These are phyloP conservation scores for Metschnikowia noctiluminum DNA, from an alignment of 805 yeast species.

Conservation along the genomic window DNA sequence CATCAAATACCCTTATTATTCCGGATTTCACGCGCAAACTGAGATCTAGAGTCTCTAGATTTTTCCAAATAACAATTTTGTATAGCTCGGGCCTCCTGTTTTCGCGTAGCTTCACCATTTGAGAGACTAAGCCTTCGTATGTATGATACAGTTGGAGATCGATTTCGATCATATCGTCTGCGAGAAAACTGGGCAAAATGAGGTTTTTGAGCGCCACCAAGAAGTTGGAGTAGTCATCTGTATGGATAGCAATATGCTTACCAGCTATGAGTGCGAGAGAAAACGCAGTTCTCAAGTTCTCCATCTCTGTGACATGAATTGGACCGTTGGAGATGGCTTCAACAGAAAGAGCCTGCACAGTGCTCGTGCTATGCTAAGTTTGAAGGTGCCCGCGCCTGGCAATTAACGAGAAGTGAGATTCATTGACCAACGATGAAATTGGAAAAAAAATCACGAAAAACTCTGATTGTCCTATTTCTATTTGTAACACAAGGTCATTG, in stretches of 20 bases:
- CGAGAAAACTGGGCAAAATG: background rate
- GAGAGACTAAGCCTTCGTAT: slow-evolving; percentile 5
- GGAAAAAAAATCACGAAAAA: too few relatives aligned
- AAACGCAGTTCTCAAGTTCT: slow-evolving; percentile 16
- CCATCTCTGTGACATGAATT: slow-evolving; percentile 9
- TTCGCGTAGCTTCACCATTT: slow-evolving; percentile 11
- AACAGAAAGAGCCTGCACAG: background rate
- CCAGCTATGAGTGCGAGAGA: slow-evolving; percentile 14
- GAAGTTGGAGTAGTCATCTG: slow-evolving; percentile 11
- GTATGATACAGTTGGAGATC: slow-evolving; percentile 12
- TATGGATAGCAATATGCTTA: slow-evolving; percentile 8
- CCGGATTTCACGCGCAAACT: slow-evolving; percentile 3
- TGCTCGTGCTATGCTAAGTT: background rate
- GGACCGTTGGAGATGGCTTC: background rate
- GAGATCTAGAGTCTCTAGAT: slow-evolving; percentile 12
- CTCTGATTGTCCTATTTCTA: too few relatives aligned
- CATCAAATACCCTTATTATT: slow-evolving; percentile 10
- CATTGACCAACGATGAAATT: too few relatives aligned
- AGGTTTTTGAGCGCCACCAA: slow-evolving; percentile 1
- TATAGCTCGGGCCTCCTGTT: slow-evolving; percentile 10
- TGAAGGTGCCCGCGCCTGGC: too few relatives aligned
- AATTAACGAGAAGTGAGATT: too few relatives aligned
- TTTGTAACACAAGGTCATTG: too few relatives aligned
- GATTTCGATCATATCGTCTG: slow-evolving; percentile 12
- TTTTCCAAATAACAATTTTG: slow-evolving; percentile 16